Evolutionary conservation across 2,329 filamentous ascomycete species (phyloP).

Genomic region (Balansia obtecta): DNA sequence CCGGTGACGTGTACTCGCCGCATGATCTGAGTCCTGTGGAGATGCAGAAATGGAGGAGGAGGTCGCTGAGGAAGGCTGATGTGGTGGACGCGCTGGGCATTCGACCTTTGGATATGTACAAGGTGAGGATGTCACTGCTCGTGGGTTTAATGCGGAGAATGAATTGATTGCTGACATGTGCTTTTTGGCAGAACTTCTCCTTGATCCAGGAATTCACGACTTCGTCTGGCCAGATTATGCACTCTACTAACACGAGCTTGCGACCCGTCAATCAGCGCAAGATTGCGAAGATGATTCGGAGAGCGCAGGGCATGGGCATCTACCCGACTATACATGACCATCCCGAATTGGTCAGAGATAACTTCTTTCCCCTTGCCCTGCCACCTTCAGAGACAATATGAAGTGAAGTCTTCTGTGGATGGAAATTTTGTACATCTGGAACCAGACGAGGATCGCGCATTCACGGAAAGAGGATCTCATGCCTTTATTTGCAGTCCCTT

Average conservation of each 20-base stretch:
- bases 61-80: conserved; percentile 48
- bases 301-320: conserved; percentile 78
- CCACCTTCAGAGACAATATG: background rate
- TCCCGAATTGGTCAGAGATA: conserved; percentile 58
- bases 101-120: conserved; percentile 75
- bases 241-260: conserved; percentile 63
- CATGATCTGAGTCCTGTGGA: conserved; percentile 71
- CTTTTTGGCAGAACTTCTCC: conserved; percentile 69
- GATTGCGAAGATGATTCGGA: conserved; percentile 82
- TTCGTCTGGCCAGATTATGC: conserved; percentile 72
- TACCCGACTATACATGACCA: conserved; percentile 87
- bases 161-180: background rate
- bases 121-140: conserved; percentile 37
- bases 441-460: too few relatives aligned
- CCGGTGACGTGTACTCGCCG: conserved; percentile 81
- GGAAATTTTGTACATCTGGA: too few relatives aligned
- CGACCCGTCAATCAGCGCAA: conserved; percentile 83
- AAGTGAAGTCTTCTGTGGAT: background rate
- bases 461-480: background rate
- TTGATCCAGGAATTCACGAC: conserved; percentile 85
- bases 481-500: conserved; percentile 4
- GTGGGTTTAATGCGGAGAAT: background rate
- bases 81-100: conserved; percentile 69
- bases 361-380: conserved; percentile 16
- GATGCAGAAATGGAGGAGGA: conserved; percentile 66